Evolutionary conservation across 257 asterid species (phyloP).

Genomic region (Solanum neorickii): DNA sequence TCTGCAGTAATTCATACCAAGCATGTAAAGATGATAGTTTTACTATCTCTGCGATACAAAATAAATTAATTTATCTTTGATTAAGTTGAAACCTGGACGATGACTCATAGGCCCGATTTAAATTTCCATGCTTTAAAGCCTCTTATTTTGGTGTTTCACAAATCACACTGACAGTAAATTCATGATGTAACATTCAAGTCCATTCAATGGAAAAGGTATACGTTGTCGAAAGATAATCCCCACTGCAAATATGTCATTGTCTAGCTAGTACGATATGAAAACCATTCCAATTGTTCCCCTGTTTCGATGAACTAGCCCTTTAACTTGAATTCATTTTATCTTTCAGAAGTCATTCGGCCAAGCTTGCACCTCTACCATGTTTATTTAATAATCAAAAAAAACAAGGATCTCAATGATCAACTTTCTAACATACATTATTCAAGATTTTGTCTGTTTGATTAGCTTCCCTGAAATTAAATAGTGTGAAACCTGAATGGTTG

Average conservation of each 20-base stretch:
- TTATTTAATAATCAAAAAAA: no score
- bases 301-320: background rate
- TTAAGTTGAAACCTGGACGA: background rate
- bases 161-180: background rate
- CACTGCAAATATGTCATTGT: background rate
- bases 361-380: no score
- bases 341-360: background rate
- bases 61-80: no score
- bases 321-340: background rate
- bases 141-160: background rate
- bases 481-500: no score
- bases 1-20: background rate
- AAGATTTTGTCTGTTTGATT: no score
- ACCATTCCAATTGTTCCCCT: background rate
- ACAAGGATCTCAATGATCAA: no score
- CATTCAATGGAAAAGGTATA: background rate
- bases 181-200: background rate
- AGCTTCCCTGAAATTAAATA: no score
- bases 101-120: background rate
- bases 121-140: background rate
- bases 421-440: no score
- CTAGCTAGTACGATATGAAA: background rate
- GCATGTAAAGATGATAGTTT: background rate
- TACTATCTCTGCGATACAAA: background rate
- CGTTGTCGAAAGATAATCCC: background rate